Base-by-base conservation (phyloP, 2,329 filamentous ascomycete species). In the Bipolaris zeicola region DNA sequence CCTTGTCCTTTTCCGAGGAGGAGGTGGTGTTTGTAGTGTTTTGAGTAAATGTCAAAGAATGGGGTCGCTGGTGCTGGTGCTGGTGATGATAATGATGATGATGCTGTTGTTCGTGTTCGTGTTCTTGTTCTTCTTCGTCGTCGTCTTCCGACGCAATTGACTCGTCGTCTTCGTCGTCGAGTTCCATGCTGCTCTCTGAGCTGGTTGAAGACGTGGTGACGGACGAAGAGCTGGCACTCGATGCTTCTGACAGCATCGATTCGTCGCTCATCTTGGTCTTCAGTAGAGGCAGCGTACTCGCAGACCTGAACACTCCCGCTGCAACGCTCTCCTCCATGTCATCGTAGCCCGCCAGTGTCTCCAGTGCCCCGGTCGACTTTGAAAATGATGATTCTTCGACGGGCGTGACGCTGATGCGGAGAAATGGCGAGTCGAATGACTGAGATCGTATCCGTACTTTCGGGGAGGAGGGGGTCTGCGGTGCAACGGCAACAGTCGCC, bases 361-460 rank as follows among this genome's bases (percentile, higher is more conserved):
- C 59, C 31, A 75, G 70, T 4, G 66, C 63, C 37, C 65, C 68
- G 3, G 73, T 70, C 18, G 74, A 76, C 52, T 76, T 76, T 10
- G 72, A 75, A 54, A 66, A 73, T 1, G 72, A 71, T 1, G 66
- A 72, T 16, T 72, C 70, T 14, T 74, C 70, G 47, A 73, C 65
- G 5, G 72, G 71, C 1, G 71, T 73, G 2, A 65, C 54, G 37
- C 53, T 67, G 33, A 67, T 58, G 47, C 71, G 70, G 43, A 67
- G 69, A 13, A 66, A 68, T n/a, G 72, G 69, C 5, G 72, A 73
- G 59, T 72, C 70, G 61, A 75, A 76, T 6, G 68, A 73, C 31
- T 70, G 69, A 36, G 73, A 72, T 26, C 72, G 70, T 58, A 75
- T 75, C 51, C 70, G 68, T 58, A 74, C 66, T 47, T 71, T 75